phyloP scores from a whole-genome alignment of 805 yeast genomes.

The Lipomyces japonicus region DNA sequence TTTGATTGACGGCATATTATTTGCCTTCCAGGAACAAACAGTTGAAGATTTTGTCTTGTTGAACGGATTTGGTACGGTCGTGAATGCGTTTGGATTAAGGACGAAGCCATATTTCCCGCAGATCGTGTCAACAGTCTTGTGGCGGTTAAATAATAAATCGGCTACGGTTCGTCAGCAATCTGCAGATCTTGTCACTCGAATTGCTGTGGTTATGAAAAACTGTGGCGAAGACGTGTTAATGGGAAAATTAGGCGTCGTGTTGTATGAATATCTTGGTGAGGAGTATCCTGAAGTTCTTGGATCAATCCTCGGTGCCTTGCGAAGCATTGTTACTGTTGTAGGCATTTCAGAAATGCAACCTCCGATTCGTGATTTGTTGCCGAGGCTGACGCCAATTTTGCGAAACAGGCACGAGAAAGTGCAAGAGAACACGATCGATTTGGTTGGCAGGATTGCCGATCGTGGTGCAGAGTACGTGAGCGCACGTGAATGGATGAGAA shows the following conservation, averaged over 20 bases:
- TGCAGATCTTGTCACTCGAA: conserved; percentile 64
- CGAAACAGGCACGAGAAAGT: conserved; percentile 87
- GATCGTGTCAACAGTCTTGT: conserved; percentile 66
- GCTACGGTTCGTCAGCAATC: conserved; percentile 78
- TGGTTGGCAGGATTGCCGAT: conserved; percentile 79
- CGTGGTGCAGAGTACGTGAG: conserved; percentile 76
- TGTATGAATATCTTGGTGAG: conserved; percentile 91
- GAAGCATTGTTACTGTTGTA: conserved; percentile 56
- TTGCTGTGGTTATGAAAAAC: conserved; percentile 61
- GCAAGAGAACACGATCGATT: conserved; percentile 72
- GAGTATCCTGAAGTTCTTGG: conserved; percentile 92
- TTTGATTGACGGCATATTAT: conserved; percentile 73
- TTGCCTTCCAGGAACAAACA: conserved; percentile 77
- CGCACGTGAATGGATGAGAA: conserved; percentile 96
- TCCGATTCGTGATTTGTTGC: conserved; percentile 73
- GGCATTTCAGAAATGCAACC: conserved; percentile 68
- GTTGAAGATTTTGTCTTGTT: conserved; percentile 53
- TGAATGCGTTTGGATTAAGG: conserved; percentile 58
- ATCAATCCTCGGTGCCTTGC: conserved; percentile 69
- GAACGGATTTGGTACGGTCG: conserved; percentile 60
- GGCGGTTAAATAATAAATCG: conserved; percentile 65
- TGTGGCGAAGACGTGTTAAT: conserved; percentile 65
- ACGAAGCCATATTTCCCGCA: conserved; percentile 68
- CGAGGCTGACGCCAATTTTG: conserved; percentile 86
- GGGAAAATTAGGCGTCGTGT: conserved; percentile 64